phyloP scores from a whole-genome alignment of 202 grass and related monocot genomes.

The Zoysia matrella region DNA sequence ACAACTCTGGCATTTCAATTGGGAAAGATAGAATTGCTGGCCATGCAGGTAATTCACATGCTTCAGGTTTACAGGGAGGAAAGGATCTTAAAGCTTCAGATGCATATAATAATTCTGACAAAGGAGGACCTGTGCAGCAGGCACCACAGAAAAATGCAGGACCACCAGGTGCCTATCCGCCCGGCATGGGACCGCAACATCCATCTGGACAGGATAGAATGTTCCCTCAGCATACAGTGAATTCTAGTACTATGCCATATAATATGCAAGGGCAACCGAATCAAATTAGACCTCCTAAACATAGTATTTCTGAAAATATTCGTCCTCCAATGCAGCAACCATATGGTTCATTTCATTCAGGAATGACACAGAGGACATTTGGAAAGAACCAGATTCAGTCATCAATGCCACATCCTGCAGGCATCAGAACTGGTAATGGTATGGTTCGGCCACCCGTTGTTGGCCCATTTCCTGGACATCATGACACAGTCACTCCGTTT shows the following conservation, averaged over 20 bases:
- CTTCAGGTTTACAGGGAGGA: conserved; percentile 12
- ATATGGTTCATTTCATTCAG: conserved; percentile 53
- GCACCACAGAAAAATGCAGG: conserved; percentile 39
- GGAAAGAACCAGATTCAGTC: conserved; percentile 55
- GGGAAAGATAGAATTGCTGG: conserved; percentile 39
- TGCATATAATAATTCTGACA: conserved; percentile 38
- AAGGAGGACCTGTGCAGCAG: conserved; percentile 38
- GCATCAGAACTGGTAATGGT: conserved; percentile 47
- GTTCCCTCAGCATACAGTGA: conserved; percentile 51
- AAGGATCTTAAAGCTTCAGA: conserved; percentile 43
- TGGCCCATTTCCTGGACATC: conserved; percentile 49
- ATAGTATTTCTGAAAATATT: conserved; percentile 55
- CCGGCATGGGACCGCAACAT: conserved; percentile 44
- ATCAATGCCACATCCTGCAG: conserved; percentile 43
- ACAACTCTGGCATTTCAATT: conserved; percentile 34
- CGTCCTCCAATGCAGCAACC: conserved; percentile 47
- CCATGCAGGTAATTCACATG: conserved; percentile 45
- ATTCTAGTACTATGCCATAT: conserved; percentile 35
- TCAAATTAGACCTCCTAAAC: conserved; percentile 55
- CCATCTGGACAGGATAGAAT: conserved; percentile 49
- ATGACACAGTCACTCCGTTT: conserved; percentile 60
- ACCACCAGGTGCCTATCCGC: conserved; percentile 32
- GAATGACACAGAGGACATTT: conserved; percentile 44
- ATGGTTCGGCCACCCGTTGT: conserved; percentile 48
- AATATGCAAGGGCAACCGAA: conserved; percentile 29